Base-by-base conservation (phyloP, 2,329 filamentous ascomycete genomes). In the Myriosclerotinia duriaeana region DNA sequence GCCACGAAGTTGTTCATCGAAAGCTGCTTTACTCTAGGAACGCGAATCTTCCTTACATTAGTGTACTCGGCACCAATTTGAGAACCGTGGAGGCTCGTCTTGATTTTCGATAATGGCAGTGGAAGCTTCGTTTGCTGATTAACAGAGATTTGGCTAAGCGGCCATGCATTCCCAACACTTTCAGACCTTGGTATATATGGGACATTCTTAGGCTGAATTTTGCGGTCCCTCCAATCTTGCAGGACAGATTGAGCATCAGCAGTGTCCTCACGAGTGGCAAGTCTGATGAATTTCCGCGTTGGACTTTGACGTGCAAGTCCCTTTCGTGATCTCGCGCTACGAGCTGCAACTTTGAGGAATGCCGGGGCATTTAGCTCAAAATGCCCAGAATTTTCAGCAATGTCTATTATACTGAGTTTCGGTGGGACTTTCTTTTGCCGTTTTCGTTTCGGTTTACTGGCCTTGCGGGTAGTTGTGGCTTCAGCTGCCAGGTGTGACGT, bases 261-360 rank as follows among this genome's bases (percentile, higher is more conserved):
- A 67, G 87, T 85, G 72, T 89, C 87, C 69, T 79, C 78, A n/a
- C 85, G 82, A 40, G 80, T 87, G 30, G 84, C 85, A n/a, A 89
- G 78, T 66, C 82, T 80, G 68, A 89, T 86, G n/a, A 78, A 75
- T 72, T 89, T 89, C 53, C 73, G 79, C 0, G 77, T 77, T 1
- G 85, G 85, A 64, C 82, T 87, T 8, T 83, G 80, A 72, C 84
- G 83, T 20, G 87, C 87, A 69, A 82, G 78, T 15, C 80, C 79
- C 36, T 69, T 72, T 44, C 80, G 81, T 62, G 76, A 79, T 64
- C 78, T 82, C 5, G 82, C 85, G 63, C 84, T 80, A 20, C 87
- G 84, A 53, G 85, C 86, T 61, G 87, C 87, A 72, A 89, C 81
- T 67, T 81, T 85, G 44, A 89, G 77, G 69, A 89, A 89, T 2